Conservation (phyloP, 192 early-diverging fungal species). For the Phycomyces nitens region DNA sequence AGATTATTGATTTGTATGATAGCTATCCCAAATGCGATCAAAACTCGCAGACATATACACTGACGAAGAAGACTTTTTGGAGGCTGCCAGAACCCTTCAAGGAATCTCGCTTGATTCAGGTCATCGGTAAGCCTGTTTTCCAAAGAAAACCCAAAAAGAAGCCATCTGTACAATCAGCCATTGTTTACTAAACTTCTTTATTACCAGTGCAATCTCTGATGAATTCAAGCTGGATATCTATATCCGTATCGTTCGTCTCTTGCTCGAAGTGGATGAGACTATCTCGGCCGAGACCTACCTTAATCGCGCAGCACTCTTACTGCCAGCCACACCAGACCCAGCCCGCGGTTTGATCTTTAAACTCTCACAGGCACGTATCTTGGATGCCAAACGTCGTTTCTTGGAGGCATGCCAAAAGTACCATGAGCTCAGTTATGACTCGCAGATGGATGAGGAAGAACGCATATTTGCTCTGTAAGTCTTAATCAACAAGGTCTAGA, state of each 20-base stretch:
- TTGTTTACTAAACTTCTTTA: not conserved
- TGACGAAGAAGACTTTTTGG: constrained; percentile 71
- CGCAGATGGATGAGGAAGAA: constrained; percentile 57
- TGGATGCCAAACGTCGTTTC: constrained; percentile 85
- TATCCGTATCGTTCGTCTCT: constrained; percentile 78
- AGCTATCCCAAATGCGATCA: constrained; percentile 71
- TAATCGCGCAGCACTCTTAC: constrained; percentile 74
- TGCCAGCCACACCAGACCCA: constrained; percentile 51
- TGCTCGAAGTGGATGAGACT: constrained; percentile 82
- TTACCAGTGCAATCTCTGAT: constrained; percentile 48
- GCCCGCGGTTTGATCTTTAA: constrained; percentile 66
- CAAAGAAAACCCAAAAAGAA: not conserved
- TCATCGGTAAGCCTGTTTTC: constrained; percentile 50
- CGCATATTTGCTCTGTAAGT: constrained; percentile 54
- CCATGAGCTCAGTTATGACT: constrained; percentile 76
- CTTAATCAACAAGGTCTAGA: not conserved
- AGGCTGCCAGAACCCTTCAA: constrained; percentile 83
- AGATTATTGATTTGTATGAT: not conserved
- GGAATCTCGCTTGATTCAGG: constrained; percentile 90
- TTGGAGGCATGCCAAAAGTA: constrained; percentile 82
- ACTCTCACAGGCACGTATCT: constrained; percentile 74
- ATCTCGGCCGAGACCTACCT: constrained; percentile 78
- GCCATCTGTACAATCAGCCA: no score
- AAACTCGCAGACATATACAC: constrained; percentile 74
- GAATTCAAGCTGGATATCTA: constrained; percentile 78